Base-by-base conservation (phyloP, 306 rosid species). In the Nissolia schottii region DNA sequence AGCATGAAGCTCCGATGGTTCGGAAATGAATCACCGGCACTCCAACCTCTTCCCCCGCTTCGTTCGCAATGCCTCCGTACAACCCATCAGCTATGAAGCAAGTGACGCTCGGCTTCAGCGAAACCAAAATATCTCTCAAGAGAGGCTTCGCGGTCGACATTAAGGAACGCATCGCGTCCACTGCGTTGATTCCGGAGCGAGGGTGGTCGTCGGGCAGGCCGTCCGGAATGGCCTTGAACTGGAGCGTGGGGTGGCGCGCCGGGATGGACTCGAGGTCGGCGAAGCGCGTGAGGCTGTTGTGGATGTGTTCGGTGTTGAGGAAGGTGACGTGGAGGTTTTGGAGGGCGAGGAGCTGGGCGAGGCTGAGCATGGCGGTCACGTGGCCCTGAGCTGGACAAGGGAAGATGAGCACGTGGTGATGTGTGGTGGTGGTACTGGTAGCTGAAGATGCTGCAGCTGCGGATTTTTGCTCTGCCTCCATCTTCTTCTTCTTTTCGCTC, bases 81-180 rank as follows among this genome's bases (percentile, higher is more conserved):
- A 66, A 1, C 0, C 89, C 91, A 54, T 89, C 95, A 3, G n/a
- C 78, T 15, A 89, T 69, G 0, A 84, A 7, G 45, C 87, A 84
- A 62, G 32, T 81, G 4, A 81, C 43, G 20, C 23, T 72, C 1
- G 79, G 79, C 16, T n/a, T 56, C 43, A 6, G 38, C 1, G 78
- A 54, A 1, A 31, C 3, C 11, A 85, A 16, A 70, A 81, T 64
- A 0, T 85, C 43, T 55, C 60, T 64, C 34, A 87, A 37, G 2
- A 60, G 43, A 5, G 88, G 83, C 38, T 72, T 78, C 5, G 76
- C 74, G 1, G 13, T 24, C 14, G 3, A 78, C 11, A n/a, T n/a
- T n/a, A n/a, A n/a, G 0, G 80, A 29, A 0, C 0, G 0, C 12
- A 83, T 5, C 4, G 57, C 1, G 1, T 83, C 78, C 0, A 11